Conservation (phyloP, 139 green algal genomes). For the Ettlia oleoabundans region DNA sequence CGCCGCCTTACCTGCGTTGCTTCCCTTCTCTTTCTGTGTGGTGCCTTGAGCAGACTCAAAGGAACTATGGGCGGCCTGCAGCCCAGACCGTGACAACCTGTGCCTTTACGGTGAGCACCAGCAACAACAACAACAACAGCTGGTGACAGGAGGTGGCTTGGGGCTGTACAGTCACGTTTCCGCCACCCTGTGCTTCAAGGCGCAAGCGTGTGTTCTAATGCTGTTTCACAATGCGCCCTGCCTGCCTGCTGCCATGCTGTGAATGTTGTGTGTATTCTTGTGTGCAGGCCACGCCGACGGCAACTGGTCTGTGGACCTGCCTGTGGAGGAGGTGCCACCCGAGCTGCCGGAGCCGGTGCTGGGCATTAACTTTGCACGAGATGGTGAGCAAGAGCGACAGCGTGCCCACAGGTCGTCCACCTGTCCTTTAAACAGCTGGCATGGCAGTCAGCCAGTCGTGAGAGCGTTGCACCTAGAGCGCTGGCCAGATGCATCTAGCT, state of each 20-base stretch:
- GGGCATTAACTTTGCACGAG: constrained; percentile 97
- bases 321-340: constrained; percentile 96
- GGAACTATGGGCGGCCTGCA: constrained; percentile 75
- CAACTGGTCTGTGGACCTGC: constrained; percentile 90
- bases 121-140: constrained; percentile 16
- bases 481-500: too few species aligned
- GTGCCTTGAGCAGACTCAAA: constrained; percentile 39
- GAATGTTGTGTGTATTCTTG: too few species aligned
- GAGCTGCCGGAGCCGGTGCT: constrained; percentile 97
- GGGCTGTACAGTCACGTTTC: too few species aligned
- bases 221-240: too few species aligned
- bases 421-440: neutral
- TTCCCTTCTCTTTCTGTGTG: too few species aligned
- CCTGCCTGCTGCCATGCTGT: too few species aligned
- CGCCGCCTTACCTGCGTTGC: too few species aligned
- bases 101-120: constrained; percentile 95
- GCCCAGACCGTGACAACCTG: constrained; percentile 96
- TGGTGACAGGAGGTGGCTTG: constrained; percentile 46
- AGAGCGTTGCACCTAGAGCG: too few species aligned
- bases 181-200: too few species aligned
- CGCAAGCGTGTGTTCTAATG: too few species aligned
- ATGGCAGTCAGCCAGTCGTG: too few species aligned
- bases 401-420: neutral
- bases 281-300: constrained; percentile 82
- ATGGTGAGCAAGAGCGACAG: constrained; percentile 46